A percentile compares a stretch with the other conserved stretches of the same genome.
These are phyloP conservation scores for Dalbergia cochinchinensis DNA, from an alignment of 306 rosid genomes.

Conservation along the genomic window DNA sequence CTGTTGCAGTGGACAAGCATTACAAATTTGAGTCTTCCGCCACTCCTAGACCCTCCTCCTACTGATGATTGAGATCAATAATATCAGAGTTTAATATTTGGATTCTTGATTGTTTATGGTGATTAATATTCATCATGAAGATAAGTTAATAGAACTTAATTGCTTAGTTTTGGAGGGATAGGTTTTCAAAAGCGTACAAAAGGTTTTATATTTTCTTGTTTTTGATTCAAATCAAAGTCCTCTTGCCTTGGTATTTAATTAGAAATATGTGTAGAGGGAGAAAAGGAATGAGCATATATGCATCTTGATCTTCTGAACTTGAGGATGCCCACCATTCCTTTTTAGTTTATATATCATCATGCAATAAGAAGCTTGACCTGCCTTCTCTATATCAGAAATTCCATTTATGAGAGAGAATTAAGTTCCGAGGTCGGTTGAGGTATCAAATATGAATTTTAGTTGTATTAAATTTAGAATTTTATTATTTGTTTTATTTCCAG, in stretches of 20 bases:
- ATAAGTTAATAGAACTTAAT: neutral
- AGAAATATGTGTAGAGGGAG: neutral
- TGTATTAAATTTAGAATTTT: too few relatives aligned
- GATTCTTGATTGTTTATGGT: neutral
- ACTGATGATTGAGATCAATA: neutral
- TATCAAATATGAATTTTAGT: too few relatives aligned
- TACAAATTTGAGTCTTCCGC: slow-evolving; percentile 74
- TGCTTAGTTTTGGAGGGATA: neutral
- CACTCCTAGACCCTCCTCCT: slow-evolving; percentile 29
- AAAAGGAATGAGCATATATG: neutral
- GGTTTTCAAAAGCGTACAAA: neutral
- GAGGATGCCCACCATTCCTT: slow-evolving; percentile 44
- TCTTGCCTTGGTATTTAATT: neutral
- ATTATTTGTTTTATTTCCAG: too few relatives aligned
- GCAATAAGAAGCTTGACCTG: neutral
- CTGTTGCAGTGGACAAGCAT: slow-evolving; percentile 81
- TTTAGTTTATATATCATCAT: neutral
- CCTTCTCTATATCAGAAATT: neutral
- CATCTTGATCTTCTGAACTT: neutral
- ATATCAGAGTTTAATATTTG: too few relatives aligned
- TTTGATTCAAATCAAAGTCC: neutral
- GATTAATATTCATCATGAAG: neutral
- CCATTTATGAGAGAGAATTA: neutral
- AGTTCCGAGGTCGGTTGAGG: too few relatives aligned
- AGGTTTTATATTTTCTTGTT: neutral